Evolutionary conservation across 2,329 filamentous ascomycete species (phyloP), one percentile per base, ranked within the genome.

Genomic region (Fusarium chuoi): DNA sequence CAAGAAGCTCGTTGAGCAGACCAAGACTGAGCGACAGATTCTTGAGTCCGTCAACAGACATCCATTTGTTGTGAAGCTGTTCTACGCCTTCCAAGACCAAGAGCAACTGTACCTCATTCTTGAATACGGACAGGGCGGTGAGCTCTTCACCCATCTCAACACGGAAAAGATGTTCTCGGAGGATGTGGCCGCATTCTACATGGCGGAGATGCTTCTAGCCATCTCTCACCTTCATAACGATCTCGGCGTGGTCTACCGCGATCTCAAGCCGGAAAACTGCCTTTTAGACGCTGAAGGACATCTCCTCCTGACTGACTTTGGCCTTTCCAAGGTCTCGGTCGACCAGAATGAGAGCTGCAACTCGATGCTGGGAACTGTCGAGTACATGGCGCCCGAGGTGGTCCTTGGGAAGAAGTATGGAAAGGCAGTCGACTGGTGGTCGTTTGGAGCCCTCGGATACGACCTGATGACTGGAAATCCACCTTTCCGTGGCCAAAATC

Each of bases 311-410:
- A 98, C 97, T 3, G 97, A 99, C 82, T 99, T 99, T 81, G 96
- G 96, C 9, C 89, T 99, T 24, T 97, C 94, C 84, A 99, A 99
- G 84, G 96, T 98, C 38, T 92, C 95, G 2, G 89, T 96, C 22
- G 92, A 95, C 65, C 78, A 79, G 26, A 78, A 79, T 7, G 91
- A 91, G 46, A 85, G 82, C 62, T 98, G 96, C 87, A 94, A 95
- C 83, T 98, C 94, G 46, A 93, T 98, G 75, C 90, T 98, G 15
- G 96, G 96, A 57, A 99, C 96, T 0, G 92, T 98, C 66, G 96
- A 98, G 82, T 99, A 99, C 88, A 99, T 99, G 96, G 97, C 96
- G 0, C 96, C 96, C 2, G 96, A 99, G 84, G 93, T 99, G 58
- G 91, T 99, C 69, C 89, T 92, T 71, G 95, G 95, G 70, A 91